Percentiles rank a stretch among this genome's conserved stretches.
Conservation (phyloP, 495 filamentous ascomycete species). For the Polyplosphaeria fusca region DNA sequence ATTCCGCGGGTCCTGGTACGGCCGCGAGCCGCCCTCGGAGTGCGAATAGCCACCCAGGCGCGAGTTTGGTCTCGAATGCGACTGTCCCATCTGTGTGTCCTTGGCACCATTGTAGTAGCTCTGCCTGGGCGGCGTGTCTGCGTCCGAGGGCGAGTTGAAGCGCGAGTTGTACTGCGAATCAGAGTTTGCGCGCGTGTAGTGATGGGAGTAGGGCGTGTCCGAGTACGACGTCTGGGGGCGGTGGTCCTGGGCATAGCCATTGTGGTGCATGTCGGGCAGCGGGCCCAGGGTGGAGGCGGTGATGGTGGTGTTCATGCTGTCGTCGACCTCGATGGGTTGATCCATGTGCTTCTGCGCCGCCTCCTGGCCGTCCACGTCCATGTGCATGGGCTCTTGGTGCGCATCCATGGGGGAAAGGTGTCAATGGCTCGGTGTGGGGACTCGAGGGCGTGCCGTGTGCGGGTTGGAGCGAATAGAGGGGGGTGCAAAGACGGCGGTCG, state of each 20-base stretch:
- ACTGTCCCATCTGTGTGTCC: constrained; percentile 25
- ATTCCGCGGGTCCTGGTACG: constrained; percentile 39
- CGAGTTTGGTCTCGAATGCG: constrained; percentile 29
- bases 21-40: constrained; percentile 23
- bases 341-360: constrained; percentile 27
- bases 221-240: constrained; percentile 45
- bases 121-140: constrained; percentile 31
- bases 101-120: constrained; percentile 32
- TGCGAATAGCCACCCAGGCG: constrained; percentile 6
- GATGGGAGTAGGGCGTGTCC: constrained; percentile 42
- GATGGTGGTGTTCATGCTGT: constrained; percentile 43
- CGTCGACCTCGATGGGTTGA: constrained; percentile 35
- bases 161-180: constrained; percentile 35
- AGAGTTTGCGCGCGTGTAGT: constrained; percentile 25
- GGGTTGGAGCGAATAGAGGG: constrained; percentile 14
- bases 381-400: not conserved
- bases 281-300: constrained; percentile 39
- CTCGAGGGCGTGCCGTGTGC: constrained; percentile 13
- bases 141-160: constrained; percentile 29
- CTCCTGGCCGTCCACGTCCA: constrained; percentile 4
- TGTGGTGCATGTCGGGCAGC: constrained; percentile 27
- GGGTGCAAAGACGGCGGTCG: constrained; percentile 10
- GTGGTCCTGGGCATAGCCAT: constrained; percentile 28
- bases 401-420: constrained; percentile 9
- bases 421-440: not conserved